These are phyloP conservation scores for Sclerotiophoma versabilis DNA, from an alignment of 2,329 filamentous ascomycete genomes.

Conservation along the genomic window DNA sequence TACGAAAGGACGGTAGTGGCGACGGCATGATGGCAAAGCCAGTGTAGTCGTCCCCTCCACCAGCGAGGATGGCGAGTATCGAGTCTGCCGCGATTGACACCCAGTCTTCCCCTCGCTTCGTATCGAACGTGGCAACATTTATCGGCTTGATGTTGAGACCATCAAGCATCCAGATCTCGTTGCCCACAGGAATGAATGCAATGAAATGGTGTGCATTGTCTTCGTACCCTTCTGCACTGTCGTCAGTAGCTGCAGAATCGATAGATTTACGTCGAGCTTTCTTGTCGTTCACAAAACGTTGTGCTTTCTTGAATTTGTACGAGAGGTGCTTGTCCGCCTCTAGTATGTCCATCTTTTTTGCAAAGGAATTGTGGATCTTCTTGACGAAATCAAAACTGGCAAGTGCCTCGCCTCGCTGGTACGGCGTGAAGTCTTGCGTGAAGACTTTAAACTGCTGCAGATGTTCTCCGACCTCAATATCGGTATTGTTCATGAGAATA, in stretches of 20 bases:
- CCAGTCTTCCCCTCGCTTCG: conserved; percentile 63
- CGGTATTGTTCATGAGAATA: conserved; percentile 81
- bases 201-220: conserved; percentile 86
- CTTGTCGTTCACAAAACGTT: conserved; percentile 38
- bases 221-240: conserved; percentile 56
- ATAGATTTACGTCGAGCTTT: conserved; percentile 40
- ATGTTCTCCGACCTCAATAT: conserved; percentile 71
- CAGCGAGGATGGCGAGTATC: conserved; percentile 72
- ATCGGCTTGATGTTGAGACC: conserved; percentile 77
- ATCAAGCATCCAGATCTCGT: conserved; percentile 85
- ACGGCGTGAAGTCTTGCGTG: conserved; percentile 72
- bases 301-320: conserved; percentile 58
- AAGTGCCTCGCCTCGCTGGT: conserved; percentile 77
- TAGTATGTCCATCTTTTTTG: conserved; percentile 65
- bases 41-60: conserved; percentile 75
- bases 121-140: conserved; percentile 58
- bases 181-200: conserved; percentile 80
- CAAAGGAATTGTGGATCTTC: conserved; percentile 86
- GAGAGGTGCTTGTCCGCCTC: conserved; percentile 78
- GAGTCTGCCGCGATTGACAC: conserved; percentile 67
- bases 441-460: conserved; percentile 75
- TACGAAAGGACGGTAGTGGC: conserved; percentile 60
- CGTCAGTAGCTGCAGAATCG: conserved; percentile 40
- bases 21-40: conserved; percentile 77
- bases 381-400: conserved; percentile 79